Percentiles rank a stretch among this genome's conserved stretches.
Evolutionary conservation across 495 filamentous ascomycete species (phyloP).

Genomic region (Tuber microsphaerosporum): DNA sequence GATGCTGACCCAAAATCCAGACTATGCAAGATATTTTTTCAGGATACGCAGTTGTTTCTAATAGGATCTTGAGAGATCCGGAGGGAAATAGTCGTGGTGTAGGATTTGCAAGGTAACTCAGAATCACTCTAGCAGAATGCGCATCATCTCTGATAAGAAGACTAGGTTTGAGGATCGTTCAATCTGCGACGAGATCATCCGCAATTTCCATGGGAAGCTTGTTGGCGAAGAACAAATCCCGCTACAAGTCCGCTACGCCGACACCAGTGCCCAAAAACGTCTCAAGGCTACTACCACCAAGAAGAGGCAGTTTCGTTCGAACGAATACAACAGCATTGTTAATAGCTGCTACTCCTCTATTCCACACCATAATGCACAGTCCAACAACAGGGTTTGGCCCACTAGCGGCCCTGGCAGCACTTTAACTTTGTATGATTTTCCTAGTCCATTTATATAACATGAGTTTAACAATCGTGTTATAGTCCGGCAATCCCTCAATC

Average conservation of each 20-base stretch:
- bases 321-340: constrained; percentile 74
- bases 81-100: constrained; percentile 91
- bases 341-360: constrained; percentile 21
- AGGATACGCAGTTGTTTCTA: constrained; percentile 75
- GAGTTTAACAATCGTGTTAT: not conserved
- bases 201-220: constrained; percentile 68
- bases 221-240: constrained; percentile 65
- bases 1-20: constrained; percentile 44
- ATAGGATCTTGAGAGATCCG: constrained; percentile 84
- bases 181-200: constrained; percentile 76
- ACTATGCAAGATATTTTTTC: constrained; percentile 71
- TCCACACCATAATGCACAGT: constrained; percentile 18
- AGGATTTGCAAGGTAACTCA: constrained; percentile 79
- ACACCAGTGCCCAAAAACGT: constrained; percentile 91
- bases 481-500: not conserved
- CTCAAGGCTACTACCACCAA: constrained; percentile 90
- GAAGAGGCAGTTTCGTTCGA: constrained; percentile 83
- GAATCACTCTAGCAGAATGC: constrained; percentile 16
- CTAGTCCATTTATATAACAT: not conserved
- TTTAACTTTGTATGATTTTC: not conserved
- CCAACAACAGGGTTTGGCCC: constrained; percentile 7
- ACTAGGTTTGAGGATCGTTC: constrained; percentile 77
- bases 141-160: constrained; percentile 11
- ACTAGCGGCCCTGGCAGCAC: constrained; percentile 1
- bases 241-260: constrained; percentile 90